Conservation (phyloP, 148 eudicot genomes). For the Salicornia ramosissima region DNA sequence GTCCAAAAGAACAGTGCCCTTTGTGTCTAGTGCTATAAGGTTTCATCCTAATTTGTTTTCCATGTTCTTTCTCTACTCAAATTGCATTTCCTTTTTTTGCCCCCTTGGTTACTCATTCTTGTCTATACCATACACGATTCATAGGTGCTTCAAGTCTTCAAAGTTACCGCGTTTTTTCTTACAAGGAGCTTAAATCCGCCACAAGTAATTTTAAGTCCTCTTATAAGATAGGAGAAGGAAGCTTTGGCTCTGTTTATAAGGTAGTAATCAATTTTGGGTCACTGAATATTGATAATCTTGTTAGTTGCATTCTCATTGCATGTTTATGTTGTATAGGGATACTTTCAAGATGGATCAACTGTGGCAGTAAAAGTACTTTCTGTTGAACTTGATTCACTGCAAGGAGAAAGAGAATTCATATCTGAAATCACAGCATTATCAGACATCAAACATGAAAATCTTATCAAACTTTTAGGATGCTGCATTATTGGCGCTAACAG, state of each 20-base stretch:
- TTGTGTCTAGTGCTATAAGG: too few relatives aligned
- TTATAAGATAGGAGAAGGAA: constrained; percentile 61
- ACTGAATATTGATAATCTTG: not conserved
- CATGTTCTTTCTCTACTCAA: not conserved
- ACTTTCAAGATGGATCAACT: constrained; percentile 40
- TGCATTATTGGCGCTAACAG: constrained; percentile 57
- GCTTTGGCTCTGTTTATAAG: constrained; percentile 61
- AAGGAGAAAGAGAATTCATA: constrained; percentile 67
- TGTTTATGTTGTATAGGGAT: constrained; percentile 37
- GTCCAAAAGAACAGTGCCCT: too few relatives aligned
- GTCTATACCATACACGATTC: not conserved
- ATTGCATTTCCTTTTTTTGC: not conserved
- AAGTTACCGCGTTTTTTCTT: constrained; percentile 20
- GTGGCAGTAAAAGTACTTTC: constrained; percentile 68
- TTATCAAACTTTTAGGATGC: constrained; percentile 61
- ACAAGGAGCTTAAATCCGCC: constrained; percentile 46
- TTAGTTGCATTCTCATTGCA: not conserved
- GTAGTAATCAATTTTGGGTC: constrained; percentile 18
- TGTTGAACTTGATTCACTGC: constrained; percentile 50
- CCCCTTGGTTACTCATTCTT: not conserved
- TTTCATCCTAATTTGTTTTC: too few relatives aligned
- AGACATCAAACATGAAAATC: constrained; percentile 54
- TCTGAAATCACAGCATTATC: constrained; percentile 58
- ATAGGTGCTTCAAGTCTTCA: constrained; percentile 8
- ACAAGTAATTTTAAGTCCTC: constrained; percentile 38